Conservation (phyloP, 1,284 basidiomycete species). For the Tetrapyrgos nigripes region DNA sequence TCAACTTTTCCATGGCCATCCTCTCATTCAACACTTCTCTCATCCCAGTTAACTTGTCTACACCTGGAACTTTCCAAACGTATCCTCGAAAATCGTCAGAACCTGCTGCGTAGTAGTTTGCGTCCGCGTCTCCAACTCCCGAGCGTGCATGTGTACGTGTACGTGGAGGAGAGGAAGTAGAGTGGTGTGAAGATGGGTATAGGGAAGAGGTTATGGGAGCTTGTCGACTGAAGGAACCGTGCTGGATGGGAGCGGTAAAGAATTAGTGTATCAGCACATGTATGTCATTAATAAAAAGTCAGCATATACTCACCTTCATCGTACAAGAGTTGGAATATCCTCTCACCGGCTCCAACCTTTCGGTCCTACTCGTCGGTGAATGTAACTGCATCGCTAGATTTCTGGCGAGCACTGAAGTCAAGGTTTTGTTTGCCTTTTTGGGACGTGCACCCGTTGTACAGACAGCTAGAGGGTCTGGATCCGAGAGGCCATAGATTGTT, state of each 20-base stretch:
- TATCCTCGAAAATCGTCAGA: constrained; percentile 85
- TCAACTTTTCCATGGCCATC: constrained; percentile 49
- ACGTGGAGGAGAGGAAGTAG: background rate
- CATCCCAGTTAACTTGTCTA: constrained; percentile 46
- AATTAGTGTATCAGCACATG: background rate
- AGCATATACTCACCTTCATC: constrained; percentile 70
- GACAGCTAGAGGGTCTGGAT: constrained; percentile 71
- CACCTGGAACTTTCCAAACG: constrained; percentile 75
- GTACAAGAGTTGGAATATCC: constrained; percentile 76
- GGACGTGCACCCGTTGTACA: constrained; percentile 47
- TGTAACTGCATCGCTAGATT: no score
- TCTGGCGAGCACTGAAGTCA: background rate
- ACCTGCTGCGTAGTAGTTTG: constrained; percentile 67
- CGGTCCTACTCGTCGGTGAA: no score
- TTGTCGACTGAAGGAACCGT: constrained; percentile 75
- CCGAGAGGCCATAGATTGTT: constrained; percentile 70
- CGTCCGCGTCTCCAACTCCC: constrained; percentile 36
- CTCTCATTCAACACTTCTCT: constrained; percentile 45
- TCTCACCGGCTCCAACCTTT: no score
- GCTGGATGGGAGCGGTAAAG: constrained; percentile 43
- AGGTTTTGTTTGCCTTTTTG: no score
- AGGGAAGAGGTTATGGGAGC: no score
- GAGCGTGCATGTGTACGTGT: no score
- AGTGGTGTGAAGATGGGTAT: constrained; percentile 12
- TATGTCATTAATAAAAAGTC: background rate